phyloP scores from a whole-genome alignment of 2,329 filamentous ascomycete species.

The Cladorrhinum sp. region DNA sequence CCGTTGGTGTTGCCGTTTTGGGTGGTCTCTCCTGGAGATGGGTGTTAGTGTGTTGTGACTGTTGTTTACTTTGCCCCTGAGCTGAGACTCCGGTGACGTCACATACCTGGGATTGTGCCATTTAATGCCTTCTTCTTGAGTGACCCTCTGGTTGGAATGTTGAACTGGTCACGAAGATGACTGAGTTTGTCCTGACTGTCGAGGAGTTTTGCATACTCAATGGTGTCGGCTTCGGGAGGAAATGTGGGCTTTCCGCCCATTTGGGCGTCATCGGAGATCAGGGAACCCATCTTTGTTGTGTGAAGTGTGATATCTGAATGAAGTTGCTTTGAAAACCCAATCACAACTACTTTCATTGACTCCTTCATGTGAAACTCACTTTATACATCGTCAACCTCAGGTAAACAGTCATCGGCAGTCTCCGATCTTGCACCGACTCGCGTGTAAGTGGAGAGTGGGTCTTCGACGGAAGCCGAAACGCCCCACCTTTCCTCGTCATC shows the following conservation, averaged over 20 bases:
- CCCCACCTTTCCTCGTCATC: conserved; percentile 19
- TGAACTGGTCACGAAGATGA: conserved; percentile 66
- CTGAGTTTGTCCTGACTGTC: conserved; percentile 61
- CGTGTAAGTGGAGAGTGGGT: background rate
- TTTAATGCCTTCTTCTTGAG: conserved; percentile 61
- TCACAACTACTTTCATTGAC: background rate
- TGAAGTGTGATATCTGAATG: background rate
- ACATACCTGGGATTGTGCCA: conserved; percentile 41
- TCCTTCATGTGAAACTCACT: background rate
- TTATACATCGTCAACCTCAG: conserved; percentile 8
- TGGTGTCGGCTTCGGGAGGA: conserved; percentile 44
- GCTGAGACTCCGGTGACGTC: background rate
- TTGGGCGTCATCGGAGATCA: conserved; percentile 34
- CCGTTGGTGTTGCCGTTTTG: conserved; percentile 30
- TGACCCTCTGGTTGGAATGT: conserved; percentile 71
- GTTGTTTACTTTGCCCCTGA: conserved; percentile 16
- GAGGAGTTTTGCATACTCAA: conserved; percentile 49
- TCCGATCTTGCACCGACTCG: background rate
- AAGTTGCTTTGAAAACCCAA: background rate
- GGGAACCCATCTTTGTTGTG: background rate
- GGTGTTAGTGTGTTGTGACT: background rate
- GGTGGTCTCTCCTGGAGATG: background rate
- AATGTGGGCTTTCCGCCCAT: conserved; percentile 43
- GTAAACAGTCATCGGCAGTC: background rate
- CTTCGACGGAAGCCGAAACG: background rate